Conservation (phyloP, 768 basidiomycete genomes). For the Pleurotus djamor region DNA sequence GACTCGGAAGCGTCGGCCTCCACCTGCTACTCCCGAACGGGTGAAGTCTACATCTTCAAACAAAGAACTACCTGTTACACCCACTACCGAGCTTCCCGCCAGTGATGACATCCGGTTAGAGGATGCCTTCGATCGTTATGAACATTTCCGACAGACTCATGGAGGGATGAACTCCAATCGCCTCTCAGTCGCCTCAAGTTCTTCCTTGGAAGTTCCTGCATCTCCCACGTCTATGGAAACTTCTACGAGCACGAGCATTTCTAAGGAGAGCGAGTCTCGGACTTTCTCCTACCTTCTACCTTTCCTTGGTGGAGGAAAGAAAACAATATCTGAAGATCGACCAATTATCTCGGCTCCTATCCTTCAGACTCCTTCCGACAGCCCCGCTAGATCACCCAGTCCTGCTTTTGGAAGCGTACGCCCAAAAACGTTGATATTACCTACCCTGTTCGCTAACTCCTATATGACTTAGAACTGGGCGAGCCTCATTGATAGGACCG, state of each 20-base stretch:
- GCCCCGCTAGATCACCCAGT: slow-evolving; percentile 41
- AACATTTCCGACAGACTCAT: slow-evolving; percentile 68
- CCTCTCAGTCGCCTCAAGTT: slow-evolving; percentile 61
- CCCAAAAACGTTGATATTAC: no score
- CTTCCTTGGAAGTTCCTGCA: slow-evolving; percentile 28
- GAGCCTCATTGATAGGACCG: slow-evolving; percentile 83
- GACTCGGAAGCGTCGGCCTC: slow-evolving; percentile 37
- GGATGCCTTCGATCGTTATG: slow-evolving; percentile 90
- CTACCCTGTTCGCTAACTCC: no score
- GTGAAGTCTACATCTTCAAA: slow-evolving; percentile 23
- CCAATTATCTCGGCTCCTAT: slow-evolving; percentile 73
- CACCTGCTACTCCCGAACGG: slow-evolving; percentile 47
- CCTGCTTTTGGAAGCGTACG: slow-evolving; percentile 70
- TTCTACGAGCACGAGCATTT: slow-evolving; percentile 21
- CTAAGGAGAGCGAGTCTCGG: slow-evolving; percentile 27
- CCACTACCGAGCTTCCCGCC: slow-evolving; percentile 25
- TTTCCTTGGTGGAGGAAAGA: slow-evolving; percentile 56
- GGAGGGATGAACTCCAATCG: slow-evolving; percentile 39
- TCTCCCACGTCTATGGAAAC: slow-evolving; percentile 14
- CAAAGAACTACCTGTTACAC: slow-evolving; percentile 57
- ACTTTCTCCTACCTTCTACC: slow-evolving; percentile 52
- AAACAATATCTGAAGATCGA: slow-evolving; percentile 51
- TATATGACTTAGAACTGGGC: slow-evolving; percentile 73
- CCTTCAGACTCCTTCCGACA: slow-evolving; percentile 26
- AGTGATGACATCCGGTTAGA: slow-evolving; percentile 52